A percentile compares a stretch with the other conserved stretches of the same genome.
phyloP scores from a whole-genome alignment of 1,284 basidiomycete genomes.

The Papiliotrema terrestris region DNA sequence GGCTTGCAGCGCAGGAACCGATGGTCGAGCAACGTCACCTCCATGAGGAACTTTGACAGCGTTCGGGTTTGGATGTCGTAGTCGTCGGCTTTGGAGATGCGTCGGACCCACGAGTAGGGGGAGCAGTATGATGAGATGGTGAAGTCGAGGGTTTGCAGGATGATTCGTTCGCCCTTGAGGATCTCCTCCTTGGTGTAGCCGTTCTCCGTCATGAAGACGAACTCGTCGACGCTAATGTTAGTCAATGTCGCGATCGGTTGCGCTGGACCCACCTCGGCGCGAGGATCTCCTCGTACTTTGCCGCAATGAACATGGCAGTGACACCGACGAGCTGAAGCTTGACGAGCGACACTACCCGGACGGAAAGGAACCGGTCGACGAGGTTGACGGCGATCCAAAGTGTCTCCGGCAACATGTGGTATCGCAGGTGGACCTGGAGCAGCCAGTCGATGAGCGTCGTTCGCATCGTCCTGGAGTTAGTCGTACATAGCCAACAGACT shows the following conservation, averaged over 20 bases:
- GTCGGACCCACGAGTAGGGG: slow-evolving; percentile 98
- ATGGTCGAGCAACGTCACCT: slow-evolving; percentile 90
- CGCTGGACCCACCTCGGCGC: slow-evolving; percentile 57
- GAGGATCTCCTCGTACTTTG: slow-evolving; percentile 64
- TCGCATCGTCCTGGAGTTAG: slow-evolving; percentile 53
- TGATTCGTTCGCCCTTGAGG: slow-evolving; percentile 93
- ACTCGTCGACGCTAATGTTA: slow-evolving; percentile 73
- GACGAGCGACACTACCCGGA: slow-evolving; percentile 59
- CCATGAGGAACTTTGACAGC: slow-evolving; percentile 94
- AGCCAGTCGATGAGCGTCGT: slow-evolving; percentile 59
- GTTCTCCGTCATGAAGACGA: slow-evolving; percentile 95
- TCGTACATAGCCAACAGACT: not conserved
- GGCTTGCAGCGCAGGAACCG: slow-evolving; percentile 92
- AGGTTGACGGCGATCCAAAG: slow-evolving; percentile 66
- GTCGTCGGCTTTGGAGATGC: slow-evolving; percentile 97
- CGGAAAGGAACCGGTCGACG: slow-evolving; percentile 62
- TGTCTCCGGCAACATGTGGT: slow-evolving; percentile 66
- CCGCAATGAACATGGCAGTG: slow-evolving; percentile 63
- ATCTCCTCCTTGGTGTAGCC: slow-evolving; percentile 92
- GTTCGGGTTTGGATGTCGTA: slow-evolving; percentile 98
- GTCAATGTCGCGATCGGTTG: not conserved
- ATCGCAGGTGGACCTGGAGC: slow-evolving; percentile 61
- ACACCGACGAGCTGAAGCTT: slow-evolving; percentile 65
- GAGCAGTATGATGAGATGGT: slow-evolving; percentile 96
- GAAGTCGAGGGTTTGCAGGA: slow-evolving; percentile 87